Conservation (phyloP, 2,329 filamentous ascomycete species). For the Acarospora socialis region DNA sequence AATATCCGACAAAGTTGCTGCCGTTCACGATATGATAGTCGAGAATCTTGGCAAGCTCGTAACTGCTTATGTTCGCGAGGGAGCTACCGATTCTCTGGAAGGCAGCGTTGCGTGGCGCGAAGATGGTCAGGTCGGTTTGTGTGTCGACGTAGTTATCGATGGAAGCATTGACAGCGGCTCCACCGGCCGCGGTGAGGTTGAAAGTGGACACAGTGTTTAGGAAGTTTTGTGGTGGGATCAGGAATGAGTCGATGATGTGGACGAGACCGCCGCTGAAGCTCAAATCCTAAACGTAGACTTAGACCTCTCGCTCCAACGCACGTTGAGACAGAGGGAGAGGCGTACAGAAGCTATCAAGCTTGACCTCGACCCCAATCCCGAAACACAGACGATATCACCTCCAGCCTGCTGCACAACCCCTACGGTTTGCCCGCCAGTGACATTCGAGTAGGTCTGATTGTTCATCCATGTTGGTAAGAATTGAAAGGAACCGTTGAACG, state of each 20-base stretch:
- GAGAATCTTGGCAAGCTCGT: slow-evolving; percentile 1
- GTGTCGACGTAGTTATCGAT: slow-evolving; percentile 1
- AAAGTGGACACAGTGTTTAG: slow-evolving; percentile 24
- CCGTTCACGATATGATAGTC: slow-evolving; percentile 6
- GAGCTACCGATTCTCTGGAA: slow-evolving; percentile 7
- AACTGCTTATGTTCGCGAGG: slow-evolving; percentile 3
- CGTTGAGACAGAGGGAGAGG: not conserved
- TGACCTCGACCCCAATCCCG: slow-evolving; percentile 29
- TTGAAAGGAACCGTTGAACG: slow-evolving; percentile 23
- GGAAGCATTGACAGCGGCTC: slow-evolving; percentile 4
- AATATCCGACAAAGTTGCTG: not conserved
- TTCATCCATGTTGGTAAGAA: slow-evolving; percentile 33
- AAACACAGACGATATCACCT: slow-evolving; percentile 28
- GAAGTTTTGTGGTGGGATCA: slow-evolving; percentile 33
- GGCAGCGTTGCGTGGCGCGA: slow-evolving; percentile 7
- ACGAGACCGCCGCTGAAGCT: slow-evolving; percentile 36
- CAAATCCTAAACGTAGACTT: slow-evolving; percentile 31
- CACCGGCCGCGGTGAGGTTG: slow-evolving; percentile 21
- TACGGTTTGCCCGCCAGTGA: slow-evolving; percentile 37
- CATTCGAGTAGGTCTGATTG: slow-evolving; percentile 31
- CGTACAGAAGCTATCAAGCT: slow-evolving; percentile 18
- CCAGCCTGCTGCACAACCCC: slow-evolving; percentile 32
- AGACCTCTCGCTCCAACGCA: not conserved
- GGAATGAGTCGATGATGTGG: slow-evolving; percentile 38
- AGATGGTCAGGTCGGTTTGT: slow-evolving; percentile 3